A percentile compares a stretch with the other conserved stretches of the same genome.
Conservation (phyloP, 179 eudicot species). For the Pouteria campechiana region DNA sequence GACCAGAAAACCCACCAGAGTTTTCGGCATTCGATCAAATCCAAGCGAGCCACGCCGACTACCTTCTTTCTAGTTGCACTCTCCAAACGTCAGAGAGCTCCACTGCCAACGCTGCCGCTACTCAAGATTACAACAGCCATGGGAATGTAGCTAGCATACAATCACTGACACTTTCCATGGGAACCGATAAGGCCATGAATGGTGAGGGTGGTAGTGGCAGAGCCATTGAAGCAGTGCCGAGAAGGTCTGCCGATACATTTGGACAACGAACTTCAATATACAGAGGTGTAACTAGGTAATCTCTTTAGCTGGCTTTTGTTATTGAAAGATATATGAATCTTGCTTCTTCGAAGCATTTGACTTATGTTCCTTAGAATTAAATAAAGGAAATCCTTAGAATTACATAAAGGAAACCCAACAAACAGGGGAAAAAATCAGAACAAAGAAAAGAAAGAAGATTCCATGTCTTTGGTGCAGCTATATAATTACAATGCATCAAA, state of each 20-base stretch:
- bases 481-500: no score
- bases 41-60: constrained; percentile 39
- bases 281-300: constrained; percentile 88
- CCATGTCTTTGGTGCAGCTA: no score
- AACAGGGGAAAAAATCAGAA: no score
- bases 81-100: constrained; percentile 24
- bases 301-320: not conserved
- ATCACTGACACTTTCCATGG: constrained; percentile 82
- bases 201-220: constrained; percentile 20
- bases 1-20: constrained; percentile 61
- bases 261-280: constrained; percentile 94
- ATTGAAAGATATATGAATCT: not conserved
- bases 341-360: no score
- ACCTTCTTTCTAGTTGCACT: constrained; percentile 32
- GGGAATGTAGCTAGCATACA: constrained; percentile 58
- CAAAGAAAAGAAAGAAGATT: no score
- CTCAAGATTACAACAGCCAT: constrained; percentile 32
- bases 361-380: no score
- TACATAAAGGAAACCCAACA: no score
- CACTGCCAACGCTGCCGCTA: constrained; percentile 8
- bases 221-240: constrained; percentile 58
- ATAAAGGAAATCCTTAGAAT: no score
- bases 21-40: constrained; percentile 39
- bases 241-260: constrained; percentile 74
- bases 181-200: constrained; percentile 35